phyloP scores from a whole-genome alignment of 495 filamentous ascomycete species.

The Podospora pseudocomata region DNA sequence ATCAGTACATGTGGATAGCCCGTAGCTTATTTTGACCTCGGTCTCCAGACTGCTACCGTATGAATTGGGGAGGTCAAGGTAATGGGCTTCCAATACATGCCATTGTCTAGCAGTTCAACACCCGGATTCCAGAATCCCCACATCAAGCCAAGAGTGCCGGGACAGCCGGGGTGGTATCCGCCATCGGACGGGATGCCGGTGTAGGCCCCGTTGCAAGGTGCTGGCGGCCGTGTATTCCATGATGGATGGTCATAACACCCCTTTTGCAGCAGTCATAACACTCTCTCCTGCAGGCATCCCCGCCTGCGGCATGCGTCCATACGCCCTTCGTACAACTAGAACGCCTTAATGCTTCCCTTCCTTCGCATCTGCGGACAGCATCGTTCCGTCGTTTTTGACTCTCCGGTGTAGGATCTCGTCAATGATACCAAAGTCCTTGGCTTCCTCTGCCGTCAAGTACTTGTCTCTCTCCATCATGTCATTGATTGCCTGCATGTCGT shows the following conservation, averaged over 20 bases:
- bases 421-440: conserved; percentile 82
- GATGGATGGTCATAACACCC: neutral
- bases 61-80: neutral
- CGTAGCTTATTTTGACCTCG: neutral
- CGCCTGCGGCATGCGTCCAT: neutral
- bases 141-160: neutral
- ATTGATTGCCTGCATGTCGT: conserved; percentile 73
- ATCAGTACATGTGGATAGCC: neutral
- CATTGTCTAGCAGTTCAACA: neutral
- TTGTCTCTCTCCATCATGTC: conserved; percentile 94
- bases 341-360: conserved; percentile 23
- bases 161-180: conserved; percentile 11
- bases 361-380: conserved; percentile 19
- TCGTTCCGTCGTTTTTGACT: conserved; percentile 32
- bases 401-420: conserved; percentile 74
- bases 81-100: neutral
- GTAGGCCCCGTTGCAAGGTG: neutral
- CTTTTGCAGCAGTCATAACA: neutral
- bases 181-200: conserved; percentile 14
- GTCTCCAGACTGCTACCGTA: neutral
- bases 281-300: neutral
- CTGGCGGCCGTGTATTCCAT: neutral
- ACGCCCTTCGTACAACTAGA: conserved; percentile 5
- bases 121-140: neutral
- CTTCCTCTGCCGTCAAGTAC: conserved; percentile 86